A percentile compares a stretch with the other conserved stretches of the same genome.
These are phyloP conservation scores for Akanthomyces uredinophilus DNA, from an alignment of 2,329 filamentous ascomycete species.

Conservation along the genomic window DNA sequence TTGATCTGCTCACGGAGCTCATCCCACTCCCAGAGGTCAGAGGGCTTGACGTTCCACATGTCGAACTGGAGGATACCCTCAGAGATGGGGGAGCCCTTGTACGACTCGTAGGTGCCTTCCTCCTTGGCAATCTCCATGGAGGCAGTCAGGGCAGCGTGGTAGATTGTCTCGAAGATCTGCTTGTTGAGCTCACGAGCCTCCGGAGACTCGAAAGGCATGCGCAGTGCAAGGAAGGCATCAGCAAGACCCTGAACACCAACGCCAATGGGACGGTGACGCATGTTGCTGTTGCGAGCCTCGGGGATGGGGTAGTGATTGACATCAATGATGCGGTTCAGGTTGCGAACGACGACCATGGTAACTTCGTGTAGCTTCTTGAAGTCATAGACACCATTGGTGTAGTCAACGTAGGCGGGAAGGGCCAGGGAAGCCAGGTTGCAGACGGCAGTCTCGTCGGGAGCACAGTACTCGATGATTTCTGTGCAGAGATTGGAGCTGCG, in stretches of 20 bases:
- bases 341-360: constrained; percentile 83
- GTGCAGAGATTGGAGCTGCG: constrained; percentile 98
- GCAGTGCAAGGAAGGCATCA: constrained; percentile 94
- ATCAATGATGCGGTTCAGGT: constrained; percentile 97
- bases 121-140: constrained; percentile 82
- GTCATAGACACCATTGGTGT: constrained; percentile 78
- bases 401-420: constrained; percentile 85
- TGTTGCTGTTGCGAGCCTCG: constrained; percentile 92
- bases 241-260: constrained; percentile 97
- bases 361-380: constrained; percentile 97
- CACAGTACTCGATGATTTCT: constrained; percentile 95
- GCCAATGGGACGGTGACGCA: constrained; percentile 92
- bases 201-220: constrained; percentile 93
- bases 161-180: constrained; percentile 99
- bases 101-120: constrained; percentile 80
- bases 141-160: constrained; percentile 87
- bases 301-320: constrained; percentile 97
- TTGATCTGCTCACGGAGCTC: constrained; percentile 85
- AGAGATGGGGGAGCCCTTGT: constrained; percentile 88
- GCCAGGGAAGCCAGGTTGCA: constrained; percentile 96
- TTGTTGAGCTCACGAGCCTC: constrained; percentile 93
- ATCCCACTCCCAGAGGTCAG: constrained; percentile 95
- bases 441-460: constrained; percentile 95
- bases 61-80: constrained; percentile 96
- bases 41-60: constrained; percentile 94